Percentiles rank a stretch among this genome's conserved stretches.
Conservation (phyloP, 306 rosid species). For the Quercus wislizeni region DNA sequence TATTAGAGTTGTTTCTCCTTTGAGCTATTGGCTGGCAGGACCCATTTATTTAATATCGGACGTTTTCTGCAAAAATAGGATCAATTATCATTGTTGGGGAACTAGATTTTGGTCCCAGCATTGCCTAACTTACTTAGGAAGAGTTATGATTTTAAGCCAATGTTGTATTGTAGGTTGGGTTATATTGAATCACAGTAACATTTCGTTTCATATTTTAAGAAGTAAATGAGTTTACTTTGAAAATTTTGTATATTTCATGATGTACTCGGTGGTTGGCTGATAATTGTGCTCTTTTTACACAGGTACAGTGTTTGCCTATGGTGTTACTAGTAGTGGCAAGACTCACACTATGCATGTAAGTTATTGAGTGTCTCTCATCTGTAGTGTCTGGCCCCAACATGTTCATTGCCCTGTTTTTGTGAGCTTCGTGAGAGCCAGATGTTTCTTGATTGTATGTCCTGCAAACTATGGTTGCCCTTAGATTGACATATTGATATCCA, state of each 20-base stretch:
- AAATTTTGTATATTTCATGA: background rate
- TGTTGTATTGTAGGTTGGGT: constrained; percentile 2
- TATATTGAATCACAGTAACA: background rate
- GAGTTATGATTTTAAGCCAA: background rate
- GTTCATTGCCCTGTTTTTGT: background rate
- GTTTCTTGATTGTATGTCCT: background rate
- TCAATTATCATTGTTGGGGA: background rate
- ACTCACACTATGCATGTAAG: constrained; percentile 96
- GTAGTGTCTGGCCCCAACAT: background rate
- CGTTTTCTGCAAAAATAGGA: background rate
- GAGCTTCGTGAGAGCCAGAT: background rate
- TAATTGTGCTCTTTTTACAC: constrained; percentile 26
- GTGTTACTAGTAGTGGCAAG: constrained; percentile 93
- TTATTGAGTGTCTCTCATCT: constrained; percentile 4
- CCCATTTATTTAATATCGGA: background rate
- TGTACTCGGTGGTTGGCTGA: constrained; percentile 15
- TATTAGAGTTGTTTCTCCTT: background rate
- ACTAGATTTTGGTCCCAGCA: background rate
- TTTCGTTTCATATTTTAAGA: background rate
- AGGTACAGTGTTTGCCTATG: constrained; percentile 94
- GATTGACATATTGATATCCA: background rate
- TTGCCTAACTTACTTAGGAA: background rate
- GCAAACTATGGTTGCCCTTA: background rate
- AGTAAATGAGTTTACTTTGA: background rate
- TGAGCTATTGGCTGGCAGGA: background rate